Conservation (phyloP, 2,329 filamentous ascomycete species). For the Lasiodiplodia sp. region DNA sequence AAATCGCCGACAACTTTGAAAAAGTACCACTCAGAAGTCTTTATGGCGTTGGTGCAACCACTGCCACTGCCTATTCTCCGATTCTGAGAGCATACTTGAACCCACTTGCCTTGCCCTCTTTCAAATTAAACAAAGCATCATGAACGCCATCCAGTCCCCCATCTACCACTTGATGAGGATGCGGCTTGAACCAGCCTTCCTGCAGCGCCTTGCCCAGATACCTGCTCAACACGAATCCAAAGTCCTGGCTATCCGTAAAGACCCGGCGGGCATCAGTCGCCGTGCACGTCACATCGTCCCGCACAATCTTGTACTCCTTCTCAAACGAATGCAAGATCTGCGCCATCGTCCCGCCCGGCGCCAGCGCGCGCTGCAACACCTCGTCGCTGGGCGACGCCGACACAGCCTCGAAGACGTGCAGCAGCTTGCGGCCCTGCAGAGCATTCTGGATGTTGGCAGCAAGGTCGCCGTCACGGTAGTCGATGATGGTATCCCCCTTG, state of each 20-base stretch:
- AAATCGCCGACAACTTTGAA: too few relatives aligned
- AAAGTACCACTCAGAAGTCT: too few relatives aligned
- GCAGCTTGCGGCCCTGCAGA: conserved; percentile 33
- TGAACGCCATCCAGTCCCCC: neutral
- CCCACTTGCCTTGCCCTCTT: neutral
- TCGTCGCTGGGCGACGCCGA: neutral
- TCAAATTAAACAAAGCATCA: neutral
- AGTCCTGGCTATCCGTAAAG: neutral
- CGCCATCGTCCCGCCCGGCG: neutral
- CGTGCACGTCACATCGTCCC: neutral
- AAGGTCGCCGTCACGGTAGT: conserved; percentile 62
- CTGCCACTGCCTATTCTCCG: neutral
- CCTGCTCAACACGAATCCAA: neutral
- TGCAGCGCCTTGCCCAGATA: neutral
- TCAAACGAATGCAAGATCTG: neutral
- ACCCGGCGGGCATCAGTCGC: neutral
- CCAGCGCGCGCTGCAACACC: neutral
- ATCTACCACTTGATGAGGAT: neutral
- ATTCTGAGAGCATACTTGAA: neutral
- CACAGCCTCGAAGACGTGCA: neutral
- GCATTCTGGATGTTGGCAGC: neutral
- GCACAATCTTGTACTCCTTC: neutral
- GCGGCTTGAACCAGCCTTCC: neutral
- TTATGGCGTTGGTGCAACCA: too few relatives aligned
- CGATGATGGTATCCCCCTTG: conserved; percentile 54